These are phyloP conservation scores for Annulohypoxylon moriforme DNA, from an alignment of 495 filamentous ascomycete species.

Conservation along the genomic window DNA sequence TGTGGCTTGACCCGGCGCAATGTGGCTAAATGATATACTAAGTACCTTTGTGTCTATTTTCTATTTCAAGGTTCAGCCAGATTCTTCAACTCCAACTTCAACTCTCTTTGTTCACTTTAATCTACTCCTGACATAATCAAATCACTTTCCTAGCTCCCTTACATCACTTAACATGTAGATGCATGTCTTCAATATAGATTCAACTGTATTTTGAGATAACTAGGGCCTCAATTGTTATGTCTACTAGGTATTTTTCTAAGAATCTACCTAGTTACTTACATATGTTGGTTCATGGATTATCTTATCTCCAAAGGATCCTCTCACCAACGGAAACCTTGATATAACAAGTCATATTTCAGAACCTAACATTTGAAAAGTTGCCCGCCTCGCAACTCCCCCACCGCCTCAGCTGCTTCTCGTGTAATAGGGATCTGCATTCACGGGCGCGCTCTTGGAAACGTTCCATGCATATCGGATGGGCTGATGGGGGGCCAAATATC, in stretches of 20 bases:
- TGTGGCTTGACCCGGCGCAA: not conserved
- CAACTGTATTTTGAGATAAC: not conserved
- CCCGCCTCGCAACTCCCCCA: not conserved
- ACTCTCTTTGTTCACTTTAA: not conserved
- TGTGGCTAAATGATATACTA: not conserved
- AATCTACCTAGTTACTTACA: not conserved
- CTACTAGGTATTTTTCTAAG: too few species aligned
- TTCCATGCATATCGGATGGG: constrained; percentile 4
- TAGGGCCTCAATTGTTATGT: not conserved
- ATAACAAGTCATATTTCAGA: not conserved
- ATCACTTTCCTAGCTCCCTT: not conserved
- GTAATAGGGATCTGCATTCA: constrained; percentile 13
- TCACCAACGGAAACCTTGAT: not conserved
- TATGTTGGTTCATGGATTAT: not conserved
- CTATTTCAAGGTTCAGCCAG: not conserved
- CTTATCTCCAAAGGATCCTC: not conserved
- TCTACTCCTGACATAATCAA: not conserved
- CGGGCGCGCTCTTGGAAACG: constrained; percentile 12
- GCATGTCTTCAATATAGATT: not conserved
- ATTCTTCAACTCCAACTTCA: not conserved
- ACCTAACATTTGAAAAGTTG: not conserved
- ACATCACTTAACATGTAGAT: not conserved
- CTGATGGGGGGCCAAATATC: not conserved
- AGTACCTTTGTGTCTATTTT: not conserved
- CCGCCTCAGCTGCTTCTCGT: not conserved